Evolutionary conservation across 176 grass and related monocot genomes (phyloP).

Genomic region (Hordeum marinum): DNA sequence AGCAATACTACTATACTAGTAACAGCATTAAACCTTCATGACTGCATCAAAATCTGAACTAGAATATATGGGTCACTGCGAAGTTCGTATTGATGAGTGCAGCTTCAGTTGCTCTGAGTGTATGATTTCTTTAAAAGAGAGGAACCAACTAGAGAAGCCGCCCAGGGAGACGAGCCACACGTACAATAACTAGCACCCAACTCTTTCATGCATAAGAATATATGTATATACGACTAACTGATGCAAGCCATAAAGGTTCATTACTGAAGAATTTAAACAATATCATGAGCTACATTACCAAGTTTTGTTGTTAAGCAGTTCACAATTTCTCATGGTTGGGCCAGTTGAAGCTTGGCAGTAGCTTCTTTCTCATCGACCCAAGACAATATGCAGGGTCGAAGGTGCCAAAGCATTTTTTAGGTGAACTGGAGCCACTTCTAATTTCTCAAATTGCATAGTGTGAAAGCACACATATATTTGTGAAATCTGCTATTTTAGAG

Average conservation of each 20-base stretch:
- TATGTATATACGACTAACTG: background rate
- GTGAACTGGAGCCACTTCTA: background rate
- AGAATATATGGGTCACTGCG: background rate
- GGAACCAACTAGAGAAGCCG: background rate
- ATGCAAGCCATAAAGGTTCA: background rate
- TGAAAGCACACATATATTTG: background rate
- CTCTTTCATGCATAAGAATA: background rate
- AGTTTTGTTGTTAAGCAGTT: background rate
- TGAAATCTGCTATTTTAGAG: background rate
- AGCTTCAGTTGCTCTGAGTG: background rate
- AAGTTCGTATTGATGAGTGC: background rate
- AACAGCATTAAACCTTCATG: background rate
- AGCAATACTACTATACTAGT: slow-evolving; percentile 6
- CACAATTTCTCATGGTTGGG: background rate
- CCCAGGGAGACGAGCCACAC: background rate
- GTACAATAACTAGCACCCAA: background rate
- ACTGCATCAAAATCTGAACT: background rate
- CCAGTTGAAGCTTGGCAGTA: background rate
- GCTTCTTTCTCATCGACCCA: background rate
- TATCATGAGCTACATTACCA: background rate
- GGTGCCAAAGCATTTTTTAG: background rate
- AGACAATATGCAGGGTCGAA: background rate
- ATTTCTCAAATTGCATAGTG: slow-evolving; percentile 1
- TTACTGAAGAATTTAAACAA: background rate
- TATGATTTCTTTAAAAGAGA: background rate